Conservation (phyloP, 306 rosid species). For the Vigna radiata region DNA sequence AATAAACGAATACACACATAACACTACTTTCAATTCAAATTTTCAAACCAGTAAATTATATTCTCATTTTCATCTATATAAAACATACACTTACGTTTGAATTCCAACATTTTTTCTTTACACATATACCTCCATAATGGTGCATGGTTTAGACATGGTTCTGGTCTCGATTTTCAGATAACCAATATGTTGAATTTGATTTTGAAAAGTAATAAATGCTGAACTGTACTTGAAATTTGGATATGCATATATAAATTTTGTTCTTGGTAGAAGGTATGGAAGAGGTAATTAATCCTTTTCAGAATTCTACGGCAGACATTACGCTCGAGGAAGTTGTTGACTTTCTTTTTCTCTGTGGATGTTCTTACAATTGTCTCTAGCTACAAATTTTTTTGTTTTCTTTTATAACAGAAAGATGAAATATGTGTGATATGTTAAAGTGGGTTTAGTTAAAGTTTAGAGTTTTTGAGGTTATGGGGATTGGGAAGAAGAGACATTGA, state of each 20-base stretch:
- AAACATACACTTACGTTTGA: too few relatives aligned
- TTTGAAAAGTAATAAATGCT: constrained; percentile 7
- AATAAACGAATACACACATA: too few relatives aligned
- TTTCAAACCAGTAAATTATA: too few relatives aligned
- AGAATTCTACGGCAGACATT: constrained; percentile 61
- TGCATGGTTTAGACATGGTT: neutral
- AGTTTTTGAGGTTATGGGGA: constrained; percentile 44
- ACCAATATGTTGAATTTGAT: neutral
- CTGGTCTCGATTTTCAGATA: neutral
- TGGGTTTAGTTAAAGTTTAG: neutral
- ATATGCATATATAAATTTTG: constrained; percentile 34
- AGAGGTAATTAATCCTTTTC: constrained; percentile 40
- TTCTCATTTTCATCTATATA: too few relatives aligned
- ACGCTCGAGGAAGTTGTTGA: constrained; percentile 61
- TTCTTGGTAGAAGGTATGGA: constrained; percentile 36
- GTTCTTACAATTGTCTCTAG: neutral
- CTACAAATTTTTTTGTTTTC: neutral
- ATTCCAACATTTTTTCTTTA: too few relatives aligned
- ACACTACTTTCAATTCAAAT: too few relatives aligned
- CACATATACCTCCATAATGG: neutral
- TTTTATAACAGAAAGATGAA: too few relatives aligned
- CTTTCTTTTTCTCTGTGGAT: constrained; percentile 25
- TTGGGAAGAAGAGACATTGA: constrained; percentile 46
- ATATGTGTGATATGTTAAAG: neutral
- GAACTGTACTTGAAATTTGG: constrained; percentile 33